Evolutionary conservation across 129 eudicot genomes (phyloP), one percentile per base, ranked within the genome.

Genomic region (Artemisia tridentata): DNA sequence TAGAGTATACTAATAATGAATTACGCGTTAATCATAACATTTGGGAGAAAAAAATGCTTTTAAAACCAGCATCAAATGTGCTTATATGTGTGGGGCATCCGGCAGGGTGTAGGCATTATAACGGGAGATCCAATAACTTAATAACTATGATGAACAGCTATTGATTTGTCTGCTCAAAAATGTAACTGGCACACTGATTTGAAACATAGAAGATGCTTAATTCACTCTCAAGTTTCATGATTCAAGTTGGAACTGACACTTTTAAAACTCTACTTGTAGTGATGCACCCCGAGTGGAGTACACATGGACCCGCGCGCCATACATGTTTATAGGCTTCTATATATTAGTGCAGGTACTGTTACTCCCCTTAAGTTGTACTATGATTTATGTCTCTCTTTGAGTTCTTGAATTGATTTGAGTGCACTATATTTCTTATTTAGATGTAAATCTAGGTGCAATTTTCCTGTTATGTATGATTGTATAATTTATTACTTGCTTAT

Each of bases 281-380:
- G 75, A 57, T 81, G 86, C 84, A 31, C 80, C 89, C 81, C 19
- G 23, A 75, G 84, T 84, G 86, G 84, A 49, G 69, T 46, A 62
- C 76, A 67, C 71, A 23, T 55, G 89, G 89, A 47, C 80, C 89
- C 83, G 46, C 80, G 85, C 83, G 46, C 86, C 84, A 81, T 74
- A 63, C 67, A 46, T 69, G 65, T 78, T 63, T 71, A 70, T 13
- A 18, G 61, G 79, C 65, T 59, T 66, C 76, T 74, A 71, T 50
- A 50, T 80, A 21, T 75, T 81, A 87, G 88, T 87, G 86, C 86
- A 51, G 6, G 15, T 23, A 81, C 84, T 84, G 74, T 84, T 80
- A 62, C 69, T 66, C 69, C 51, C 65, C 74, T 54, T 63, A 56
- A 76, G 71, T 23, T 60, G 43, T 62, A n/a, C n/a, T n/a, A 80